phyloP scores from a whole-genome alignment of 169 alveolate genomes.

The Cryptosporidium baileyi region DNA sequence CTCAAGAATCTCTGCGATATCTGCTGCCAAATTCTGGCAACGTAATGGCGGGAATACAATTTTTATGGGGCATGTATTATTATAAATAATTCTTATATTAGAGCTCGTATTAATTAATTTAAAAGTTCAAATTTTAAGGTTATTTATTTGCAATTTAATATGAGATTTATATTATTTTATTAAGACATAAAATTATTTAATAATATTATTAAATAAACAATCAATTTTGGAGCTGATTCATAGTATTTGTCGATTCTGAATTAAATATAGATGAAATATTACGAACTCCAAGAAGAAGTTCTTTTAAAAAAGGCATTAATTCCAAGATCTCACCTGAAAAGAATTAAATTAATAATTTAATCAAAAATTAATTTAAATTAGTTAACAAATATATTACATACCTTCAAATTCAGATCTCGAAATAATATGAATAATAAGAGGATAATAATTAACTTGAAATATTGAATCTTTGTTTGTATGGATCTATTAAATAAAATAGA shows the following conservation, averaged over 20 bases:
- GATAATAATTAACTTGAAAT: conserved; percentile 23
- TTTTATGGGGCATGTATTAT: not conserved
- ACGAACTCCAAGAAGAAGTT: conserved; percentile 18
- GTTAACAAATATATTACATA: not conserved
- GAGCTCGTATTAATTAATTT: not conserved
- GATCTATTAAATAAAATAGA: not conserved
- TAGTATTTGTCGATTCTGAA: no score
- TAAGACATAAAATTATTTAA: no score
- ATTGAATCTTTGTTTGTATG: conserved; percentile 17
- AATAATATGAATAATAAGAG: conserved; percentile 20
- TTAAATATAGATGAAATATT: not conserved
- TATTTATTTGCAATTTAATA: not conserved
- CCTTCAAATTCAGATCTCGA: conserved; percentile 46
- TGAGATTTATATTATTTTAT: not conserved
- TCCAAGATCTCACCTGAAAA: conserved; percentile 21
- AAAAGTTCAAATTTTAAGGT: not conserved
- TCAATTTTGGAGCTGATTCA: no score
- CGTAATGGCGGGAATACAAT: conserved; percentile 70
- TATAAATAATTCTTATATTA: not conserved
- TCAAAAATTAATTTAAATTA: not conserved
- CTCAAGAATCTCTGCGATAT: conserved; percentile 30
- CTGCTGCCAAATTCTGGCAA: conserved; percentile 64
- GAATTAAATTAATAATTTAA: not conserved
- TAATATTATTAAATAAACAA: no score
- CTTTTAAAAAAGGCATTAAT: conserved; percentile 8